Conservation (phyloP, 2,329 filamentous ascomycete genomes). For the Aaosphaeria pasadenensis region DNA sequence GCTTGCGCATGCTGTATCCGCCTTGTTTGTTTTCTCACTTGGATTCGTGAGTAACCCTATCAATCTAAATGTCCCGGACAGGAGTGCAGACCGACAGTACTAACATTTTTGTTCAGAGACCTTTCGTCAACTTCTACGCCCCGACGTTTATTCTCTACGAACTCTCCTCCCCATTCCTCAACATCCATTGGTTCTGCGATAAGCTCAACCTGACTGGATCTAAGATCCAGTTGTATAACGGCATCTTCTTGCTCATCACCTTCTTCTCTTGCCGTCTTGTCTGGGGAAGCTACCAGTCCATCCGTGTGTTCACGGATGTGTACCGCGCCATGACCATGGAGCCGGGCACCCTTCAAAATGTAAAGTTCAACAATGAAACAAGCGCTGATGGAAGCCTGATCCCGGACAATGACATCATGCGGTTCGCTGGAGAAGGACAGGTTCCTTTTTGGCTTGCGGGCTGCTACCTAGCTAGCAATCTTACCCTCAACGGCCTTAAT, state of each 20-base stretch:
- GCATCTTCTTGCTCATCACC: slow-evolving; percentile 65
- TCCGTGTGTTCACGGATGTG: slow-evolving; percentile 63
- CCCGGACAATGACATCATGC: slow-evolving; percentile 46
- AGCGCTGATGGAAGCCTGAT: slow-evolving; percentile 3
- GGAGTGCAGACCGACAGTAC: slow-evolving; percentile 4
- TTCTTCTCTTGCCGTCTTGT: slow-evolving; percentile 77
- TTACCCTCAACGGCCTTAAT: slow-evolving; percentile 73
- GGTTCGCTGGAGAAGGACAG: slow-evolving; percentile 40
- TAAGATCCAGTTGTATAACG: slow-evolving; percentile 72
- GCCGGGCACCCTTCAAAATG: slow-evolving; percentile 21
- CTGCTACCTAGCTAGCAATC: slow-evolving; percentile 67
- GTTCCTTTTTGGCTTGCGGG: slow-evolving; percentile 68
- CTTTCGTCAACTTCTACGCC: slow-evolving; percentile 81
- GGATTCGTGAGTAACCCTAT: slow-evolving; percentile 65
- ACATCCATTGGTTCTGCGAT: slow-evolving; percentile 90
- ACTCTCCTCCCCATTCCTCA: slow-evolving; percentile 79
- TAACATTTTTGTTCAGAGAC: slow-evolving; percentile 53
- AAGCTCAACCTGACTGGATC: slow-evolving; percentile 79
- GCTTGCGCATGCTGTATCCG: slow-evolving; percentile 72
- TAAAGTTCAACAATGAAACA: neutral
- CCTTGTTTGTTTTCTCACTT: slow-evolving; percentile 70
- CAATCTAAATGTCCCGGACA: neutral
- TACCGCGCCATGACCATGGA: slow-evolving; percentile 45
- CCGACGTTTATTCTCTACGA: slow-evolving; percentile 83
- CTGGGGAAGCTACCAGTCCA: slow-evolving; percentile 72